Evolutionary conservation across 495 filamentous ascomycete species (phyloP), one percentile per base, ranked within the genome.

Genomic region (Penicillium alfredii): DNA sequence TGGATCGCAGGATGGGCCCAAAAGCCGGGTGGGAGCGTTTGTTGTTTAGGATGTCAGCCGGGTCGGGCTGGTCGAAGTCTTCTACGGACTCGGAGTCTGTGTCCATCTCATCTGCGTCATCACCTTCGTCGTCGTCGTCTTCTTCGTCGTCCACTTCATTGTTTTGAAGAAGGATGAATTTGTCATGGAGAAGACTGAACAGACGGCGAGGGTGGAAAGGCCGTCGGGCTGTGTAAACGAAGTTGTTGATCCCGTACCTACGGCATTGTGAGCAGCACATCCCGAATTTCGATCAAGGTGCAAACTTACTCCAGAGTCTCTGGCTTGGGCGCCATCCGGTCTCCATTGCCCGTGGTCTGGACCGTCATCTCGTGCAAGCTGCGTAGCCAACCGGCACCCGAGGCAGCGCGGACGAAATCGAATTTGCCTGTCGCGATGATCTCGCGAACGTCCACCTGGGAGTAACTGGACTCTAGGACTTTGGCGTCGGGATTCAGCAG

Each of bases 211-310:
- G 67, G 39, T 76, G 68, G 35, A 78, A 78, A 1, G 74, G 74
- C 7, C 71, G 60, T 8, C 69, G 57, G 0, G 67, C 65, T 12
- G 56, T 50, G 43, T 78, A 77, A 1, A 78, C 72, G 35, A 78
- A 77, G 40, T 69, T 78, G 33, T 71, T 69, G 27, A 78, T 70
- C 0, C 67, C 68, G 24, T 77, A 75, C 23, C 64, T 68, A n/a
- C n/a, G n/a, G 19, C 23, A 27, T 2, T 8, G 10, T 6, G 8
- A 15, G 51, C 12, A 48, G 34, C 21, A 31, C 11, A 24, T 5
- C 8, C 26, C 7, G 20, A 8, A 16, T 4, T 24, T 7, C 1
- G 22, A 17, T 18, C 18, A n/a, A 5, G 9, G 35, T 35, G 10
- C 15, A 40, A 22, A 52, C 59, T 40, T 57, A 72, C 60, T 78